A percentile compares a stretch with the other conserved stretches of the same genome.
phyloP scores from a whole-genome alignment of 2,329 filamentous ascomycete species.

The Ophiocordyceps camponoti-floridani region DNA sequence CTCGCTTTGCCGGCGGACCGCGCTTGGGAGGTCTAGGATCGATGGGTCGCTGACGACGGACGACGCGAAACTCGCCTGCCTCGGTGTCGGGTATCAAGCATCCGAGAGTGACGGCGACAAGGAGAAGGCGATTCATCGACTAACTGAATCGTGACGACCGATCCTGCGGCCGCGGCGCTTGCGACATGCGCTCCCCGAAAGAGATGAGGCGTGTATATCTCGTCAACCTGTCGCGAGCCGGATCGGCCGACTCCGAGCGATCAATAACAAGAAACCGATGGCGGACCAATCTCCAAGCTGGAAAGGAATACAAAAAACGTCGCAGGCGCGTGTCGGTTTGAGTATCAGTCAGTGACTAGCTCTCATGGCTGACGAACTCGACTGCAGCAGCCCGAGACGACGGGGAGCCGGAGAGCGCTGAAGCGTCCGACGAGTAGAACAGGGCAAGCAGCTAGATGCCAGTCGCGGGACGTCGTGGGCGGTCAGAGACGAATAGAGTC shows the following conservation, averaged over 20 bases:
- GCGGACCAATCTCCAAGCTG: too few species aligned
- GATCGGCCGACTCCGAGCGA: too few species aligned
- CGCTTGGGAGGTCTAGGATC: slow-evolving; percentile 10
- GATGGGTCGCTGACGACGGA: slow-evolving; percentile 9
- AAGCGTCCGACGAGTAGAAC: not conserved
- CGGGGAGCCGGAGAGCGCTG: not conserved
- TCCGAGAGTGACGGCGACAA: slow-evolving; percentile 7
- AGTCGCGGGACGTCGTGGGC: too few species aligned
- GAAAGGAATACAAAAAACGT: too few species aligned
- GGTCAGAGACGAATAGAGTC: not conserved
- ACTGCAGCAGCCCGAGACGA: not conserved
- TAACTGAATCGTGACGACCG: not conserved
- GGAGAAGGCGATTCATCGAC: slow-evolving; percentile 7
- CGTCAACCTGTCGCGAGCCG: not conserved
- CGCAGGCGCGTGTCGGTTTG: too few species aligned
- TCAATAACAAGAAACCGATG: too few species aligned
- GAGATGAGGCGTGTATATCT: not conserved
- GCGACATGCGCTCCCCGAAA: slow-evolving; percentile 1
- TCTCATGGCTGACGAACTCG: not conserved
- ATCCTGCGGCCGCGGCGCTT: not conserved
- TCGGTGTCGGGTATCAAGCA: slow-evolving; percentile 5
- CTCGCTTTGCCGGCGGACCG: slow-evolving; percentile 9
- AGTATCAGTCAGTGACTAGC: not conserved
- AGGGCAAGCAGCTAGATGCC: not conserved
- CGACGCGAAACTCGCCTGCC: slow-evolving; percentile 4